Conservation (phyloP, 2,329 filamentous ascomycete species). For the Colletotrichum musicola region DNA sequence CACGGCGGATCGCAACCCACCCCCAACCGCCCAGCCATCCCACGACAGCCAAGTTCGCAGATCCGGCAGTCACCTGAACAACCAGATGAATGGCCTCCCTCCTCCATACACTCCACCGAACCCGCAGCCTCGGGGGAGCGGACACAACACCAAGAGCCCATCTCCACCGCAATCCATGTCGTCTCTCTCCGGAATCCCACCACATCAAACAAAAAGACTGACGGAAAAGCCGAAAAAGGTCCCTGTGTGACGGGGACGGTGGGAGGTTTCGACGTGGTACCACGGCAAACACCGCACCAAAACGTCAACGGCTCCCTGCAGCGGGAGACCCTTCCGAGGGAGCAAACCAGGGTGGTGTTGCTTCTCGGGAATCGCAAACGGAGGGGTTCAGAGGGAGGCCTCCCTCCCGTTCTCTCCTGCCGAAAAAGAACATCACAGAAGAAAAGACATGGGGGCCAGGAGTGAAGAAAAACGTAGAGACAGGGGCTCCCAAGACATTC, state of each 20-base stretch:
- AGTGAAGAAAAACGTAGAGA: not conserved
- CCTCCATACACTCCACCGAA: not conserved
- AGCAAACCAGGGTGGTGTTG: no score
- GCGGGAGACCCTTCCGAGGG: not conserved
- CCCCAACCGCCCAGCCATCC: not conserved
- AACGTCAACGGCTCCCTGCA: not conserved
- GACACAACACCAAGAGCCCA: not conserved
- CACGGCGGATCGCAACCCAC: not conserved
- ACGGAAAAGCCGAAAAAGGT: no score
- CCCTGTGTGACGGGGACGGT: no score
- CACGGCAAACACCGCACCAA: no score
- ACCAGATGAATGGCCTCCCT: not conserved
- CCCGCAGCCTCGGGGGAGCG: not conserved
- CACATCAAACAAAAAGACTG: not conserved
- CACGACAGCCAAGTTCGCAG: not conserved
- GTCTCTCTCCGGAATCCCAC: not conserved
- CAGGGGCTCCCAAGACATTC: not conserved
- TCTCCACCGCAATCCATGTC: not conserved
- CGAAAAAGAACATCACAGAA: not conserved
- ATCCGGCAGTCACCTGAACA: constrained; percentile 1
- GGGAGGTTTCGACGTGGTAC: no score
- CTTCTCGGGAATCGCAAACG: no score
- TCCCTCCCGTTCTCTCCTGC: not conserved
- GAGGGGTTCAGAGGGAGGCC: not conserved
- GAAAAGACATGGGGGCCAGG: not conserved